These are phyloP conservation scores for Sphaerulina musiva DNA, from an alignment of 2,329 filamentous ascomycete genomes.

Conservation along the genomic window DNA sequence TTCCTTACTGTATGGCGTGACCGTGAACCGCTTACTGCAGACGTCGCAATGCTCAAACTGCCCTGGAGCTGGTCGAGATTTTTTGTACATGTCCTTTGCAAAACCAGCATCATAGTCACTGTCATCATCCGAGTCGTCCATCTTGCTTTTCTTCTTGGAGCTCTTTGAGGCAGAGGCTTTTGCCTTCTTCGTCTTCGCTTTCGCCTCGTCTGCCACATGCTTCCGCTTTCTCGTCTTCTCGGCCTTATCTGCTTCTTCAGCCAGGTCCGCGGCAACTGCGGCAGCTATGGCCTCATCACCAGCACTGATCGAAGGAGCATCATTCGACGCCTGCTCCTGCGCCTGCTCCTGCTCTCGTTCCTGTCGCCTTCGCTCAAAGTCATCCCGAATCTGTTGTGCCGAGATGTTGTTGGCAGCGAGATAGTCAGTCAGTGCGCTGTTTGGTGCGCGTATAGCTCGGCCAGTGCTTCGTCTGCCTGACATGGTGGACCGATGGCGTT, in stretches of 20 bases:
- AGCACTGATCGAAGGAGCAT: constrained; percentile 30
- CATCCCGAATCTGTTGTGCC: constrained; percentile 55
- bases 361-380: constrained; percentile 50
- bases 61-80: constrained; percentile 60
- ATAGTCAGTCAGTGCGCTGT: constrained; percentile 63
- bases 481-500: constrained; percentile 23
- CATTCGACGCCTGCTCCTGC: constrained; percentile 23
- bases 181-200: constrained; percentile 38
- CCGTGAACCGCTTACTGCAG: constrained; percentile 83
- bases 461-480: constrained; percentile 37
- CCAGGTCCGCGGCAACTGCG: constrained; percentile 39
- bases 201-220: constrained; percentile 47
- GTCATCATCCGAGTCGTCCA: constrained; percentile 41
- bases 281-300: constrained; percentile 29
- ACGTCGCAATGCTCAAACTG: constrained; percentile 83
- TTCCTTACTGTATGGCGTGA: constrained; percentile 79
- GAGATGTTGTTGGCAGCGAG: constrained; percentile 68
- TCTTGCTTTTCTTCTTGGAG: constrained; percentile 36
- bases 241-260: constrained; percentile 30
- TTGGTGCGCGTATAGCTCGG: constrained; percentile 50
- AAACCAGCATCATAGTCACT: constrained; percentile 45
- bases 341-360: constrained; percentile 41
- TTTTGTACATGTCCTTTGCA: constrained; percentile 49
- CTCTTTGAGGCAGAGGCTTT: constrained; percentile 39
- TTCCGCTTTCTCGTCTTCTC: constrained; percentile 51